Evolutionary conservation across 2,329 filamentous ascomycete species (phyloP).

Genomic region (Phialophora macrospora): DNA sequence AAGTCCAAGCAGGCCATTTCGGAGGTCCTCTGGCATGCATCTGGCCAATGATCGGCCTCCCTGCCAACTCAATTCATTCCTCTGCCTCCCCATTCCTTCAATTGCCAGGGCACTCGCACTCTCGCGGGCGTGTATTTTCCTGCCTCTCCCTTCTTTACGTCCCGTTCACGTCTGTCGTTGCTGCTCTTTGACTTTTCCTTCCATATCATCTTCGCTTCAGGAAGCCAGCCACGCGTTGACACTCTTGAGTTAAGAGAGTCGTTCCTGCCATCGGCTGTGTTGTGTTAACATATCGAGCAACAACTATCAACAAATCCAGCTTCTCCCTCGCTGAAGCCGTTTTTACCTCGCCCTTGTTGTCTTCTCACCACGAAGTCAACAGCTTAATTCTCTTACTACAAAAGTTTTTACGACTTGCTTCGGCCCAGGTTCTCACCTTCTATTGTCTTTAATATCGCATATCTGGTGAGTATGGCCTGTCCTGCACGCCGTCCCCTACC

Average conservation of each 20-base stretch:
- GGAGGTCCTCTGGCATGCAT: slow-evolving; percentile 14
- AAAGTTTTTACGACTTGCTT: slow-evolving; percentile 34
- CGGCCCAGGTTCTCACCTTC: slow-evolving; percentile 30
- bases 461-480: slow-evolving; percentile 35
- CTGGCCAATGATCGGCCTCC: slow-evolving; percentile 19
- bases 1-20: slow-evolving; percentile 17
- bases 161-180: slow-evolving; percentile 41
- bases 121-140: slow-evolving; percentile 29
- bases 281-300: slow-evolving; percentile 33
- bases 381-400: slow-evolving; percentile 35
- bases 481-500: slow-evolving; percentile 7
- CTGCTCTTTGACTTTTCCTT: slow-evolving; percentile 40
- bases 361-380: slow-evolving; percentile 29
- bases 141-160: slow-evolving; percentile 44
- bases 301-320: slow-evolving; percentile 29
- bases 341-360: slow-evolving; percentile 31
- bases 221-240: slow-evolving; percentile 40
- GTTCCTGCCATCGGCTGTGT: slow-evolving; percentile 33
- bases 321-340: slow-evolving; percentile 38
- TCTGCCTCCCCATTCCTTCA: slow-evolving; percentile 21
- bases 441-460: slow-evolving; percentile 40
- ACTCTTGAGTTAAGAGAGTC: slow-evolving; percentile 34
- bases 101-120: slow-evolving; percentile 18
- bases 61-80: slow-evolving; percentile 19
- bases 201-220: slow-evolving; percentile 39